Evolutionary conservation across 225 moss, liverwort and hornwort genomes (phyloP), one percentile per base, ranked within the genome.

Genomic region (Sphagnum tenellum): DNA sequence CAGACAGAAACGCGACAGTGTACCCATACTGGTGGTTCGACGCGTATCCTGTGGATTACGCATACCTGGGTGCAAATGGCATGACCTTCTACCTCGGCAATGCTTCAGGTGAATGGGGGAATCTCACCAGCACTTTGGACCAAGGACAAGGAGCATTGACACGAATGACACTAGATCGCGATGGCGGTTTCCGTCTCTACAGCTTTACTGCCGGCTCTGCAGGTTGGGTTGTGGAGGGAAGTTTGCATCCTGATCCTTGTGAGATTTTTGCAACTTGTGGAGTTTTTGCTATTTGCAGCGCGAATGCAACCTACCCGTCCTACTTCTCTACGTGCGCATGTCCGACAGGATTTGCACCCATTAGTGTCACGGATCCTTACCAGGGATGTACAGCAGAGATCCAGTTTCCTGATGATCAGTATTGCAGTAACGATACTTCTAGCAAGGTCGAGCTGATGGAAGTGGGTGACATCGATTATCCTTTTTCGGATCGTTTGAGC

Each of bases 141-240:
- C 58, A 29, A 29, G 29, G 29, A 29, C 29, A 13, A 13, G 14
- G 47, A 3, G 4, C 29, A 29, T 29, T 29, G 1, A 29, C 29
- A 0, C 76, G 79, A 3, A 64, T 54, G 3, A 82, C 76, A 46
- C 64, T 82, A 9, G 82, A 74, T 60, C 62, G 66, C 51, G 69
- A 82, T 29, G 82, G 82, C 11, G 69, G 73, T 6, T 51, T 82
- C 4, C 8, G 73, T 7, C 14, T 82, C 48, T 82, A 76, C 9
- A 73, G 69, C 8, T 82, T 73, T 78, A 75, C 61, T 14, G 3
- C 71, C 0, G 73, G 57, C 3, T 78, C 76, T 2, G 45, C 0
- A 0, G 13, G 47, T 2, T 82, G 79, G 82, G 62, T 59, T 2
- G 12, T 66, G 1, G 82, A 78, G 61, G 13, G 48, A 50, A 76